Evolutionary conservation across 2,329 filamentous ascomycete species (phyloP).

Genomic region (Tolypocladium nubicola): DNA sequence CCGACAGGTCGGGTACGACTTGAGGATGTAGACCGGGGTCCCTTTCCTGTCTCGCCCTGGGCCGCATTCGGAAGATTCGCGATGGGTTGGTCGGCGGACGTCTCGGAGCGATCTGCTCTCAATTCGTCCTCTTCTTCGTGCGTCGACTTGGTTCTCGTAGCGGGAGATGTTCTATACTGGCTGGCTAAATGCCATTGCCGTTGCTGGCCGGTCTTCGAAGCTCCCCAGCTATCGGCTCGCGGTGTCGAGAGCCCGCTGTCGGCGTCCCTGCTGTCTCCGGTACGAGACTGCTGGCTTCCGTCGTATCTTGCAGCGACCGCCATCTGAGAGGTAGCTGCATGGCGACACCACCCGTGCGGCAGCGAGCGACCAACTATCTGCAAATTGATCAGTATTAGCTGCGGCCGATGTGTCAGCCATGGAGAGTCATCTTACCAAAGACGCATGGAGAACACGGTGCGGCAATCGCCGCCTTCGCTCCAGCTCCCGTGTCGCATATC

Average conservation of each 20-base stretch:
- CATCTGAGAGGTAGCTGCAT: conserved; percentile 1
- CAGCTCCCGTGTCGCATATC: conserved; percentile 20
- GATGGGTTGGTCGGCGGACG: not conserved
- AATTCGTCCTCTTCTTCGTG: not conserved
- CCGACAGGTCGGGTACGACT: not conserved
- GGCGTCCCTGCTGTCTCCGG: not conserved
- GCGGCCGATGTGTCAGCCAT: not conserved
- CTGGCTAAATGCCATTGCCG: not conserved
- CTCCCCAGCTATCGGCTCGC: not conserved
- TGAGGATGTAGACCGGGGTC: not conserved
- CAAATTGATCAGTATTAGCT: not conserved
- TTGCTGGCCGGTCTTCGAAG: not conserved
- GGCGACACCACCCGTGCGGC: not conserved
- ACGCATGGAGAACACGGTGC: conserved; percentile 10
- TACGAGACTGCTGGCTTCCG: not conserved
- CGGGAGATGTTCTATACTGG: not conserved
- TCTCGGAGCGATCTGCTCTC: not conserved
- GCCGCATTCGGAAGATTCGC: not conserved
- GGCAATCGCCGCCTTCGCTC: conserved; percentile 15
- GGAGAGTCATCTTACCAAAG: conserved; percentile 10
- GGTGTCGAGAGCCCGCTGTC: not conserved
- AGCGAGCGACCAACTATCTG: conserved; percentile 2
- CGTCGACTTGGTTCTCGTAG: not conserved
- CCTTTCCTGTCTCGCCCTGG: not conserved
- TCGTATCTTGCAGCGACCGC: conserved; percentile 1